Conservation (phyloP, 1,139 yeast species). For the Geotrichum histeridarum region DNA sequence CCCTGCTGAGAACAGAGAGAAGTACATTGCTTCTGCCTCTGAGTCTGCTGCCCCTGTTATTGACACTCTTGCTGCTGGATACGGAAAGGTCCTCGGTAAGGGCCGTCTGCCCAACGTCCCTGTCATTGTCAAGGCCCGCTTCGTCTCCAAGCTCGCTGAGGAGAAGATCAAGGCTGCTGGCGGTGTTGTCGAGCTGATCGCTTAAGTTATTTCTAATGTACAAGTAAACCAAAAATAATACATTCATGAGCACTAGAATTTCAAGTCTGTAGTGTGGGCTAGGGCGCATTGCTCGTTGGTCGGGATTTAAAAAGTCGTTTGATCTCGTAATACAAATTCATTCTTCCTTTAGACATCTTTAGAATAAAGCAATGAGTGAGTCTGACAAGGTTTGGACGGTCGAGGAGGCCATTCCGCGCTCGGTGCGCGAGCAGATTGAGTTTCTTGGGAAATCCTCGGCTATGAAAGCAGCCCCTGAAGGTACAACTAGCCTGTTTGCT, state of each 20-base stretch:
- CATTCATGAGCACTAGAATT: constrained; percentile 20
- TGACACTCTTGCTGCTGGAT: constrained; percentile 98
- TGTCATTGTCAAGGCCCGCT: constrained; percentile 98
- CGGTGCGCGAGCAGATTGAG: constrained; percentile 9
- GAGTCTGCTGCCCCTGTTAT: constrained; percentile 96
- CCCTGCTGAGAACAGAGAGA: constrained; percentile 91
- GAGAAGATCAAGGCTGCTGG: constrained; percentile 99
- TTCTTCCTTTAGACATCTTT: too few relatives aligned
- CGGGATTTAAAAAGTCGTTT: neutral
- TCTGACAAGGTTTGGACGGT: constrained; percentile 9
- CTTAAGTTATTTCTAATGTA: constrained; percentile 49
- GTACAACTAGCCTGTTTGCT: constrained; percentile 23
- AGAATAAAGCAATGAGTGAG: too few relatives aligned
- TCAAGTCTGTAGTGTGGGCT: constrained; percentile 15
- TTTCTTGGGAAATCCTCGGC: constrained; percentile 1
- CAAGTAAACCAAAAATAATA: constrained; percentile 8
- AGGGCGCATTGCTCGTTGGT: neutral
- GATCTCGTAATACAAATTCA: neutral
- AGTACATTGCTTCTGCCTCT: constrained; percentile 80
- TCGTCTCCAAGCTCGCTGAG: constrained; percentile 98
- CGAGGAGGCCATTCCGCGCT: constrained; percentile 9
- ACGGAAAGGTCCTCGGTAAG: constrained; percentile 99
- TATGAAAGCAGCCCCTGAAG: neutral
- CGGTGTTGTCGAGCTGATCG: constrained; percentile 99
- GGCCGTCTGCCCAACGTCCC: constrained; percentile 98